These are phyloP conservation scores for Triticum timopheevii DNA, from an alignment of 176 grass and related monocot genomes.

Conservation along the genomic window DNA sequence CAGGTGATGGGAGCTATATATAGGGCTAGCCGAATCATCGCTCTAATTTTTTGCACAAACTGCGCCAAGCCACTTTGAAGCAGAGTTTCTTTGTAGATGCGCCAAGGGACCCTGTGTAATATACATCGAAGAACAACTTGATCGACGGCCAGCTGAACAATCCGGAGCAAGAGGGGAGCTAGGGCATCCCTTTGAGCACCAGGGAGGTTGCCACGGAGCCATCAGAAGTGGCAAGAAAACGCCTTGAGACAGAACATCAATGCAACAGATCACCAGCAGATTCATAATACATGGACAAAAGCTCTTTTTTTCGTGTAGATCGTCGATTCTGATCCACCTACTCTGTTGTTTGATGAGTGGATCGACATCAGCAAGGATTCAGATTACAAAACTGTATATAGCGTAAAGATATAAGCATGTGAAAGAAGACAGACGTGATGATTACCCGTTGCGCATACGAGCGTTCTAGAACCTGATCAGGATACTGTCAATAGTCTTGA, in stretches of 20 bases:
- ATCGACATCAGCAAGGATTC: neutral
- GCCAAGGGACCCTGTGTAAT: neutral
- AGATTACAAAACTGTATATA: neutral
- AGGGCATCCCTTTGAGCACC: neutral
- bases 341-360: neutral
- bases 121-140: neutral
- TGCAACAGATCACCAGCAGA: too few species aligned
- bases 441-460: constrained; percentile 1
- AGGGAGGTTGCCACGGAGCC: neutral
- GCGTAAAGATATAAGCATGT: neutral
- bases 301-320: neutral
- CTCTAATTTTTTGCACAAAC: neutral
- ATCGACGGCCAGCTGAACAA: neutral
- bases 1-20: neutral
- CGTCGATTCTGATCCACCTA: neutral
- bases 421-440: neutral
- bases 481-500: constrained; percentile 75
- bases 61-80: neutral
- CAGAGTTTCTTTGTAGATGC: neutral
- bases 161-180: neutral
- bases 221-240: neutral
- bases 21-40: neutral
- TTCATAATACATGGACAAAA: neutral
- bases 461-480: constrained; percentile 63
- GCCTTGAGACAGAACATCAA: neutral